Evolutionary conservation across 768 basidiomycete species (phyloP), one percentile per base, ranked within the genome.

Genomic region (Daedaleopsis nitida): DNA sequence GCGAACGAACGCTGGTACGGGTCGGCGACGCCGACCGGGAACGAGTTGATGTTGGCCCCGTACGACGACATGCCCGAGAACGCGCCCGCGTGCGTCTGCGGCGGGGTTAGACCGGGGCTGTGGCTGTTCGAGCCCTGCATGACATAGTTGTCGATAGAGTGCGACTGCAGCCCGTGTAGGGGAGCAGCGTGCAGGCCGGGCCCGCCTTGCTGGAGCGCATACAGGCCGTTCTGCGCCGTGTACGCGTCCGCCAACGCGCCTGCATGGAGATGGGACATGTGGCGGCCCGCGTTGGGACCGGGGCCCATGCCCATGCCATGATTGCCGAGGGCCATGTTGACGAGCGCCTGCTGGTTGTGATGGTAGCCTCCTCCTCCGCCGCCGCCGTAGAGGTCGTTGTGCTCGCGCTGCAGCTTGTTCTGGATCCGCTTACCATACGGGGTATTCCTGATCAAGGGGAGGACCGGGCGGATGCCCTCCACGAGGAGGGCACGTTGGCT

Each of bases 401-500:
- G 91, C 77, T 96, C 95, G 59, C 96, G 92, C 76, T 97, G 96
- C 56, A 98, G 80, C 78, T 98, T 98, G 80, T 95, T 96, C 76
- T 98, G 96, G 70, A 99, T 99, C 47, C 97, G 89, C 80, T 99
- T 99, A 68, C 97, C 97, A 69, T 99, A 99, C 8, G 97, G 97
- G 11, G 97, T 99, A 77, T 99, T 99, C 70, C 97, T 91, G 72
- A 99, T 99, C 69, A 98, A 83, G 2, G 97, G 97, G 24, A 99
- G 83, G 62, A 98, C 94, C n/a, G 97, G 97, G 52, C 97, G 91
- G 73, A 99, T 99, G 67, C 93, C 94, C 71, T 98, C 96, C 19
- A 99, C 94, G 24, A 99, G 87, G 64, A 95, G 82, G 5, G 89
- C 86, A 60, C 97, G 89, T 74, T 99, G 97, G 21, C 75, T 80